phyloP scores from a whole-genome alignment of 179 eudicot species.

The Silene noctiflora region DNA sequence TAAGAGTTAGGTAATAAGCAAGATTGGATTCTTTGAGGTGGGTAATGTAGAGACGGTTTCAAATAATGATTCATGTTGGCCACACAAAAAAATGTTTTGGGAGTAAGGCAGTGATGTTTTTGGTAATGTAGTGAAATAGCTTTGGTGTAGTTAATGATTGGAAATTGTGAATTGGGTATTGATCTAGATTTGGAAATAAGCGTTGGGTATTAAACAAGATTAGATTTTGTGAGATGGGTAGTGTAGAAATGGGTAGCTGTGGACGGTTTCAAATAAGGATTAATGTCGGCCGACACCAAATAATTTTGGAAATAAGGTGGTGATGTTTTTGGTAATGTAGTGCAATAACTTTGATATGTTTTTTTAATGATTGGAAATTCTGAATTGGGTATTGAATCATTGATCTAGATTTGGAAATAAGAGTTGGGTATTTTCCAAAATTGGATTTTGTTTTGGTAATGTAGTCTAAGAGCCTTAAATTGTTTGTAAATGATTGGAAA shows the following conservation, averaged over 20 bases:
- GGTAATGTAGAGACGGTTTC: not conserved
- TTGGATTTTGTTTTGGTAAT: conserved; percentile 3
- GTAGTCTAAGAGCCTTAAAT: not conserved
- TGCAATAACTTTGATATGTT: not conserved
- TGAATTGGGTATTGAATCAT: conserved; percentile 5
- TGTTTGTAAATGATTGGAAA: not conserved
- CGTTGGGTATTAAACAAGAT: conserved; percentile 1
- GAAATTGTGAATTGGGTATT: not conserved
- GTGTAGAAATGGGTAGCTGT: not conserved
- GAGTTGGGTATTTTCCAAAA: conserved; percentile 1
- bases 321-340: not conserved
- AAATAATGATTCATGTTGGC: too few species aligned
- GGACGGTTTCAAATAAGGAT: too few species aligned
- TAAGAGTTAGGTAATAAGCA: not conserved
- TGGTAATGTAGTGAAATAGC: not conserved
- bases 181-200: not conserved
- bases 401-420: not conserved
- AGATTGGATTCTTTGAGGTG: not conserved
- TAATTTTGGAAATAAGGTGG: too few species aligned
- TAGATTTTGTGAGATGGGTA: conserved; percentile 3
- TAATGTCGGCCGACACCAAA: too few species aligned
- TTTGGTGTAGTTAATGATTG: not conserved
- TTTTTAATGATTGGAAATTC: not conserved
- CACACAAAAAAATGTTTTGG: too few species aligned
- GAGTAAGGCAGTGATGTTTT: too few species aligned